Conservation (phyloP, 331 rosid species). For the Pyrus hybrid region DNA sequence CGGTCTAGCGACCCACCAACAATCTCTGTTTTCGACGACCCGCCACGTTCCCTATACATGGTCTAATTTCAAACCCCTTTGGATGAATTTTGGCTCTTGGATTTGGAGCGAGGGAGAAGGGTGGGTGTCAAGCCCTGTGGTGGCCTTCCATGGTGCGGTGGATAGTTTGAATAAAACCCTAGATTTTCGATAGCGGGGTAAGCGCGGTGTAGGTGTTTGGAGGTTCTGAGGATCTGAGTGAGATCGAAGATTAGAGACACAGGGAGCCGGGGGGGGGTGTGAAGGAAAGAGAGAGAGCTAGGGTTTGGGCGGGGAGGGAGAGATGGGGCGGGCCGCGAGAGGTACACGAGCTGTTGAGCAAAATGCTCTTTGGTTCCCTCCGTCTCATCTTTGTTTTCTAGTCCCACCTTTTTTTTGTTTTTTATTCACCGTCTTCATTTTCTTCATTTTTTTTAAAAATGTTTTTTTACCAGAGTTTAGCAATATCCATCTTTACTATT, state of each 20-base stretch:
- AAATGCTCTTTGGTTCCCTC: not conserved
- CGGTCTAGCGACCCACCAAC: constrained; percentile 53
- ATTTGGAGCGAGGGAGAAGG: not conserved
- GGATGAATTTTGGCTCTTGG: not conserved
- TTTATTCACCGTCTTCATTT: not conserved
- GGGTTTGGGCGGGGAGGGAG: not conserved
- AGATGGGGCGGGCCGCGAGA: not conserved
- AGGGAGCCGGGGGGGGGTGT: not conserved
- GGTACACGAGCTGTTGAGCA: constrained; percentile 4
- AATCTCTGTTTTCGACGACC: constrained; percentile 55
- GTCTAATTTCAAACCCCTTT: constrained; percentile 2
- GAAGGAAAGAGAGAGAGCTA: not conserved
- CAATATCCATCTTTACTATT: too few species aligned
- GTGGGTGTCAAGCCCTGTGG: not conserved
- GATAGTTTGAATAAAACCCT: not conserved
- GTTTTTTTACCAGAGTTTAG: too few species aligned
- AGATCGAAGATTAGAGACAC: not conserved
- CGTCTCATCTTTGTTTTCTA: not conserved
- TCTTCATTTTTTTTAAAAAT: too few species aligned
- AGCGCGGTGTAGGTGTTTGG: not conserved
- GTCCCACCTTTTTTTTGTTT: not conserved
- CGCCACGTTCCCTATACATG: constrained; percentile 60
- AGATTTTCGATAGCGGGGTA: not conserved
- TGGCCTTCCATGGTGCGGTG: not conserved
- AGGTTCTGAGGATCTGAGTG: not conserved